Conservation (phyloP, 2,329 filamentous ascomycete genomes). For the Cercospora beticola region DNA sequence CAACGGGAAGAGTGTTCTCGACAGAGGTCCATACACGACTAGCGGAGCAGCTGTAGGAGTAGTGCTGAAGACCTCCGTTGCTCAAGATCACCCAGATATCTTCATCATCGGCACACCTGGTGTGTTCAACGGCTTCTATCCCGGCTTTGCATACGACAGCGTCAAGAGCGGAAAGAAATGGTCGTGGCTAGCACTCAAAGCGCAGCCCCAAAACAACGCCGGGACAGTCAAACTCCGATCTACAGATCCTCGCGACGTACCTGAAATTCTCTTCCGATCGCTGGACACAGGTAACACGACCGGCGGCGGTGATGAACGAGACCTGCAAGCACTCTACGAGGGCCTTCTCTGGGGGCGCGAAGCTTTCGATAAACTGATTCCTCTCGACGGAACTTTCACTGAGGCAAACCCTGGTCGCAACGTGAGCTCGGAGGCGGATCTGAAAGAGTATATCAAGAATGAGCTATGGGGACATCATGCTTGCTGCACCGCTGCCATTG, state of each 20-base stretch:
- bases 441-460: conserved; percentile 52
- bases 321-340: conserved; percentile 56
- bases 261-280: conserved; percentile 63
- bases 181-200: conserved; percentile 58
- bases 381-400: conserved; percentile 45
- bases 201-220: conserved; percentile 60
- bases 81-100: conserved; percentile 49
- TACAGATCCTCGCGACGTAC: conserved; percentile 62
- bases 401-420: conserved; percentile 46
- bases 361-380: conserved; percentile 38
- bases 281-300: conserved; percentile 50
- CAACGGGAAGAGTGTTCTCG: conserved; percentile 36
- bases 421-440: conserved; percentile 44
- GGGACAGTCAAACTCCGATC: conserved; percentile 63
- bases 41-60: conserved; percentile 57
- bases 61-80: conserved; percentile 40
- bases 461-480: conserved; percentile 60
- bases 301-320: conserved; percentile 38
- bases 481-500: conserved; percentile 57
- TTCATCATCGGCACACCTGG: conserved; percentile 57
- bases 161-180: conserved; percentile 47
- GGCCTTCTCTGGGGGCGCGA: conserved; percentile 53
- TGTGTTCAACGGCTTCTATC: conserved; percentile 58
- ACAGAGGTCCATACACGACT: conserved; percentile 48
- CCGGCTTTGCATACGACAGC: conserved; percentile 51